These are phyloP conservation scores for Ricinus communis DNA, from an alignment of 345 rosid species.

Conservation along the genomic window DNA sequence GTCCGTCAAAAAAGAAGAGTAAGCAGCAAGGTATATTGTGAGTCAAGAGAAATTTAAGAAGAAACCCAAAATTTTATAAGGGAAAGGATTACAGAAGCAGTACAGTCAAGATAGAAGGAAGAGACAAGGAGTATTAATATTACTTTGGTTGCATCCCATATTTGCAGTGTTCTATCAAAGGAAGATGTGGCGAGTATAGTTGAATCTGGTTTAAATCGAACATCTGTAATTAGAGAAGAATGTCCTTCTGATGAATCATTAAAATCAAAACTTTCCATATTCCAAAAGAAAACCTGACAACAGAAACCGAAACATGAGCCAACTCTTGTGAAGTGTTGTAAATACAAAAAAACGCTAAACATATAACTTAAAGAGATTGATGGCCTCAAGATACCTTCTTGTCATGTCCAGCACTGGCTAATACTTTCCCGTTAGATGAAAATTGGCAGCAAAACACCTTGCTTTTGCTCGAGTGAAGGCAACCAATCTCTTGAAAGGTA, in stretches of 20 bases:
- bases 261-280: constrained; percentile 22
- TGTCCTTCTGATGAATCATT: constrained; percentile 17
- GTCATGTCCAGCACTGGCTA: constrained; percentile 35
- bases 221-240: constrained; percentile 31
- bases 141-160: constrained; percentile 42
- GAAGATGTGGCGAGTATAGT: constrained; percentile 36
- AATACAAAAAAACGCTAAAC: neutral
- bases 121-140: neutral
- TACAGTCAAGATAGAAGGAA: neutral
- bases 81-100: neutral
- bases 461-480: constrained; percentile 26
- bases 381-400: constrained; percentile 28
- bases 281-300: constrained; percentile 33
- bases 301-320: constrained; percentile 6
- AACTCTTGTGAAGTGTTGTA: no score
- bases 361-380: constrained; percentile 5
- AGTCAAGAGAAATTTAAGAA: neutral
- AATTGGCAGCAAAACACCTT: constrained; percentile 33
- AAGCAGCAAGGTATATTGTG: no score
- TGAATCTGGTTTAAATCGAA: constrained; percentile 35
- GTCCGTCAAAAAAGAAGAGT: no score
- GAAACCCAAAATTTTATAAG: neutral
- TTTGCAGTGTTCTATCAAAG: constrained; percentile 32
- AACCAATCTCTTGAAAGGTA: constrained; percentile 26
- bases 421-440: constrained; percentile 27